These are phyloP conservation scores for Lasiodiplodia sp. DNA, from an alignment of 2,329 filamentous ascomycete species.

Conservation along the genomic window DNA sequence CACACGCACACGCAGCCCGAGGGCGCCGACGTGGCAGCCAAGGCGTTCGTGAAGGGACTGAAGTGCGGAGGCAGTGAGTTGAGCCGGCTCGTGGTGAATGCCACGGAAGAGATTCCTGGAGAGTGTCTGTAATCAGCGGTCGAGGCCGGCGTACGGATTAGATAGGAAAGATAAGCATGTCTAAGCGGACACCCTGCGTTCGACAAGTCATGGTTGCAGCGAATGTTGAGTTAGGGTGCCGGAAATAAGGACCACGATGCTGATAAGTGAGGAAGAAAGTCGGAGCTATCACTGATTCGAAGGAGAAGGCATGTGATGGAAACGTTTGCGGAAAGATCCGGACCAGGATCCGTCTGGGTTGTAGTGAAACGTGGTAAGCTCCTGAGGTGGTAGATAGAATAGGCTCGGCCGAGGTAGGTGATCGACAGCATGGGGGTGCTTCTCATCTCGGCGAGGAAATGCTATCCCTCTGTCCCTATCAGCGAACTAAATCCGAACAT, in stretches of 20 bases:
- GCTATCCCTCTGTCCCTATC: neutral
- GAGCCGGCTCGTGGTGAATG: slow-evolving; percentile 47
- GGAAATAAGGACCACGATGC: neutral
- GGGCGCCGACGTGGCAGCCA: slow-evolving; percentile 64
- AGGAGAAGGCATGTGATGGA: neutral
- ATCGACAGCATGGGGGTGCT: neutral
- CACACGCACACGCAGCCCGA: slow-evolving; percentile 68
- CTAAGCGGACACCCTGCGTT: neutral
- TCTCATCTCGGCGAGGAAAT: neutral
- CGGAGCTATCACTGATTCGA: neutral
- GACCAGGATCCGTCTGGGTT: neutral
- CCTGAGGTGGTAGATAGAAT: neutral
- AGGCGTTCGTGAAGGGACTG: slow-evolving; percentile 66
- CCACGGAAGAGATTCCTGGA: slow-evolving; percentile 41
- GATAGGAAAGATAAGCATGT: neutral
- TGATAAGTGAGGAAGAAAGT: neutral
- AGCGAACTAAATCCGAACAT: slow-evolving; percentile 2
- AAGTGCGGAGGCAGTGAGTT: slow-evolving; percentile 58
- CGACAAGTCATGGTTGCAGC: neutral
- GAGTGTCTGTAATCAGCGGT: slow-evolving; percentile 37
- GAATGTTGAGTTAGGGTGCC: neutral
- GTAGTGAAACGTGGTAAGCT: neutral
- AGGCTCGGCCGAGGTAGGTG: slow-evolving; percentile 8
- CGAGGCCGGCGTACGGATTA: neutral
- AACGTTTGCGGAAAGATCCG: neutral